Base-by-base conservation (phyloP, 306 rosid genomes). In the Lotus japonicus region DNA sequence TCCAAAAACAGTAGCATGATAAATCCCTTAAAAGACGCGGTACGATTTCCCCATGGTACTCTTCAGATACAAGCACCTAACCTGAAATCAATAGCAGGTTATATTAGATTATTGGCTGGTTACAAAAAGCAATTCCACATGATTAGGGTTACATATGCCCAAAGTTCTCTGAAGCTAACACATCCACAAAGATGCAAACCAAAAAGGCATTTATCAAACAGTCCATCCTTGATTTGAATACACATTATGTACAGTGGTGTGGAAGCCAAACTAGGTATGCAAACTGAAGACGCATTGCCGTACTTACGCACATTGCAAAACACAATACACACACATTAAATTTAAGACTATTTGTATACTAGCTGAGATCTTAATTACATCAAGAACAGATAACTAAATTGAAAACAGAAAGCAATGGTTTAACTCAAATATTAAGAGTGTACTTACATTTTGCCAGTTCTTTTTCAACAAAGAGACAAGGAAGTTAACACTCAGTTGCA, bases 401-500 rank as follows among this genome's bases (percentile, higher is more conserved):
- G 6, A 43, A 11, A 6, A 4, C 9, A 33, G 13, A 58, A 17
- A 26, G 26, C 6, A 44, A 5, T 42, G 3, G 5, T 41, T n/a
- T 42, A 42, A 48, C 17, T 41, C 36, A 12, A 0, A 14, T 5
- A 9, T 5, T 15, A 12, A 2, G 43, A 57, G 41, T 42, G 28
- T 3, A 71, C 96, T 86, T 66, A 88, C 97, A 44, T 91, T 91
- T 48, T 88, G 97, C 96, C 96, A 91, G 28, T 73, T 73, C 78
- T 73, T 73, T 10, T 73, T 73, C 66, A 73, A 55, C 42, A 73
- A 45, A 0, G 72, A 64, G 11, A 73, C 78, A 4, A 73, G 66
- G 42, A 73, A 73, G 51, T 73, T 73, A 4, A 73, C 78, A 1
- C 72, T 64, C 11, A 73, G 13, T 33, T 73, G 72, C 0, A 73